These are phyloP conservation scores for Cutaneotrichosporon sp. DNA, from an alignment of 1,284 basidiomycete genomes.

Conservation along the genomic window DNA sequence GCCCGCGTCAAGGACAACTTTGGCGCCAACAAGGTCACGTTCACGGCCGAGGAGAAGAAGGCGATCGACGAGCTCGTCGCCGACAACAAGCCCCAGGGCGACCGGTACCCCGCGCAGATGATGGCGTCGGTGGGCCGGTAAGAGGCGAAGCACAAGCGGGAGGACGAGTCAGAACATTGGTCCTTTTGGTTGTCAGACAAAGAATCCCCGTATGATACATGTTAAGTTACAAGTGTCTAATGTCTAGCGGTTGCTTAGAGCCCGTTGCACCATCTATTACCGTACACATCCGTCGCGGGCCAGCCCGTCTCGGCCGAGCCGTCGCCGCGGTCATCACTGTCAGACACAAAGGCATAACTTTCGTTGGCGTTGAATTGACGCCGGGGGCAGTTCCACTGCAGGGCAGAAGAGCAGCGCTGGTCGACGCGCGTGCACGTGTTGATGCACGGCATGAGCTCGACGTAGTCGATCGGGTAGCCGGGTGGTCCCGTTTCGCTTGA, in stretches of 20 bases:
- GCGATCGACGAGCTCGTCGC: constrained; percentile 44
- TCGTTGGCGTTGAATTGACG: constrained; percentile 63
- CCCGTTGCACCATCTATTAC: constrained; percentile 79
- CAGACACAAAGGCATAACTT: constrained; percentile 71
- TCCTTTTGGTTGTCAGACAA: too few relatives aligned
- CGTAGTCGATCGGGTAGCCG: constrained; percentile 56
- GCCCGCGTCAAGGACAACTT: constrained; percentile 50
- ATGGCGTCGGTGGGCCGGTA: constrained; percentile 19
- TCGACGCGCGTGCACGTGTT: constrained; percentile 73
- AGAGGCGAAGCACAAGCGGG: too few relatives aligned
- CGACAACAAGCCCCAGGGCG: constrained; percentile 33
- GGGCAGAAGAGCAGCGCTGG: constrained; percentile 70
- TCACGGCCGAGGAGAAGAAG: constrained; percentile 42
- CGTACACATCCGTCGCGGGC: constrained; percentile 65
- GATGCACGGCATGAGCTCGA: constrained; percentile 71
- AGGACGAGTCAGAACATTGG: too few relatives aligned
- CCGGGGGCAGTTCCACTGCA: constrained; percentile 72
- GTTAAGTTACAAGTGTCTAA: not conserved
- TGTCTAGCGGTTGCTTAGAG: not conserved
- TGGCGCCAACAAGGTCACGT: constrained; percentile 34
- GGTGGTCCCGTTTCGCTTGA: constrained; percentile 5
- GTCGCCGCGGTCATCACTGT: constrained; percentile 56
- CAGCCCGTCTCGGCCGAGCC: constrained; percentile 58
- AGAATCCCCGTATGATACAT: constrained; percentile 2
- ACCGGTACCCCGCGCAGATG: not conserved